These are phyloP conservation scores for Plantago elongata DNA, from an alignment of 257 asterid genomes.

Conservation along the genomic window DNA sequence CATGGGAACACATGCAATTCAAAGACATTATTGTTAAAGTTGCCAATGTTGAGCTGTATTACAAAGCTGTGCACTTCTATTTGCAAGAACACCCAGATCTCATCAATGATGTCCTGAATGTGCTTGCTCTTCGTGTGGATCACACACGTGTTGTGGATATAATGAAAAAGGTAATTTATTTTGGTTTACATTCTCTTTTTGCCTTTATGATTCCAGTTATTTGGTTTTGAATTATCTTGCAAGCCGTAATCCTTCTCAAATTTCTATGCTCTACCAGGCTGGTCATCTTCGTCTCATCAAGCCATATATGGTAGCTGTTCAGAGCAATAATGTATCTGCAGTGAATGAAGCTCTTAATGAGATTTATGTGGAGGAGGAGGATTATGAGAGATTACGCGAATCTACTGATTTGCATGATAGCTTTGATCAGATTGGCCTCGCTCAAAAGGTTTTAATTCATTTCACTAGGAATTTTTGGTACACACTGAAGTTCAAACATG, in stretches of 20 bases:
- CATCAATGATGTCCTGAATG: constrained; percentile 90
- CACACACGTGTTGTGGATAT: constrained; percentile 98
- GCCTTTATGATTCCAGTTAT: background rate
- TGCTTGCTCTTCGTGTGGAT: constrained; percentile 95
- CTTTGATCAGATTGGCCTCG: constrained; percentile 98
- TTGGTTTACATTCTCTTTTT: constrained; percentile 10
- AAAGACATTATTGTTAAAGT: constrained; percentile 93
- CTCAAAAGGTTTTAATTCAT: constrained; percentile 69
- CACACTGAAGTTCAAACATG: constrained; percentile 14
- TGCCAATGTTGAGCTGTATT: constrained; percentile 94
- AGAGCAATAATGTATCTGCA: constrained; percentile 96
- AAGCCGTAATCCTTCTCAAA: constrained; percentile 19
- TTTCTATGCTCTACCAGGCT: constrained; percentile 50
- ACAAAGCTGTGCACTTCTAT: constrained; percentile 99
- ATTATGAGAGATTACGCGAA: constrained; percentile 92
- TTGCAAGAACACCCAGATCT: constrained; percentile 98
- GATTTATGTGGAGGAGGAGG: constrained; percentile 98
- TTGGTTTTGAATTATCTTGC: background rate
- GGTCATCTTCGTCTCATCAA: constrained; percentile 89
- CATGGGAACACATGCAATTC: constrained; percentile 99
- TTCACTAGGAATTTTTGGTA: constrained; percentile 13
- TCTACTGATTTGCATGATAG: constrained; percentile 88
- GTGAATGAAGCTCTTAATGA: constrained; percentile 96
- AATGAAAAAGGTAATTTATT: constrained; percentile 74
- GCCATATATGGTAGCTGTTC: constrained; percentile 99